These are phyloP conservation scores for Cytospora piceae DNA, from an alignment of 2,329 filamentous ascomycete genomes.

Conservation along the genomic window DNA sequence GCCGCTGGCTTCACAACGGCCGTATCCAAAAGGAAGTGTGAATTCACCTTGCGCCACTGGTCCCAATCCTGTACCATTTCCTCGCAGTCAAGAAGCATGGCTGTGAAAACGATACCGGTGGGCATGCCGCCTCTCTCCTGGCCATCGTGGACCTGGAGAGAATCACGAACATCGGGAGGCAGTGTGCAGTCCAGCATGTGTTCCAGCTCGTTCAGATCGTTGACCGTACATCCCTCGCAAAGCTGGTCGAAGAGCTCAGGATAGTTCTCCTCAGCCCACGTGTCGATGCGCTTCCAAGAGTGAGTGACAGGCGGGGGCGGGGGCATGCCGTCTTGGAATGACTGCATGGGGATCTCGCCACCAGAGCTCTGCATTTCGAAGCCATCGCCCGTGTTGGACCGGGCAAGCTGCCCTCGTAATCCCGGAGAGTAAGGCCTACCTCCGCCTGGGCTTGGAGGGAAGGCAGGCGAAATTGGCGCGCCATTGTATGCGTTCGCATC, in stretches of 20 bases:
- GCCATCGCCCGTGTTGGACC: conserved; percentile 64
- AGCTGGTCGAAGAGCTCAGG: conserved; percentile 92
- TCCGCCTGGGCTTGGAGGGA: conserved; percentile 59
- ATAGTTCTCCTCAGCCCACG: conserved; percentile 94
- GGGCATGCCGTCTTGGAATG: conserved; percentile 87
- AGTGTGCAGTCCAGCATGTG: conserved; percentile 94
- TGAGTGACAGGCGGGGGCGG: conserved; percentile 85
- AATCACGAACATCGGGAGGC: conserved; percentile 91
- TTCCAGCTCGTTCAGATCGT: conserved; percentile 96
- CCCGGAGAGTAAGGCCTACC: conserved; percentile 86
- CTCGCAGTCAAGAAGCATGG: conserved; percentile 96
- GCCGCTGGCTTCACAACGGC: conserved; percentile 62
- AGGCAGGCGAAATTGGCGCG: conserved; percentile 52
- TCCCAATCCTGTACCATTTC: conserved; percentile 98
- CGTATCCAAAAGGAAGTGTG: conserved; percentile 76
- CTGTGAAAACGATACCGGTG: conserved; percentile 89
- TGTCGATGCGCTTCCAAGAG: conserved; percentile 93
- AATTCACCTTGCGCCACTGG: conserved; percentile 92
- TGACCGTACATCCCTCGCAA: conserved; percentile 86
- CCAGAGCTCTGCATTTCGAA: conserved; percentile 70
- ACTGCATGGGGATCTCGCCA: conserved; percentile 95
- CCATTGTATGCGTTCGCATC: conserved; percentile 65
- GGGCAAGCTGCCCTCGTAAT: conserved; percentile 76
- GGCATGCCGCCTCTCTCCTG: conserved; percentile 91
- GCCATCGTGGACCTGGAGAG: conserved; percentile 88